Percentiles rank a stretch among this genome's conserved stretches.
phyloP scores from a whole-genome alignment of 352 stramenopile species.

The Phytophthora boehmeriae region DNA sequence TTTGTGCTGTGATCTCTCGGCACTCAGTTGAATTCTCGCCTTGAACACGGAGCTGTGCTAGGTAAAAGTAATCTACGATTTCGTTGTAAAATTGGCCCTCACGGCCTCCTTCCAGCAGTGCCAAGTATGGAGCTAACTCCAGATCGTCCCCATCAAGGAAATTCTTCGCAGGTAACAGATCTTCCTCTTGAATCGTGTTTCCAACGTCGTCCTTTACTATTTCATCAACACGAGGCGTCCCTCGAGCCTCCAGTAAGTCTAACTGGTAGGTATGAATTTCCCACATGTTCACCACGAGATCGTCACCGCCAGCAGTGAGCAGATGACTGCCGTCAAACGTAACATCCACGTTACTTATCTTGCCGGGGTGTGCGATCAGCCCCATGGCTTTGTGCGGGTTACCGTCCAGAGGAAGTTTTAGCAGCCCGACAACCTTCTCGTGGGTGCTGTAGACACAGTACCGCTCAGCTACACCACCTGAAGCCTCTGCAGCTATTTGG shows the following conservation, averaged over 20 bases:
- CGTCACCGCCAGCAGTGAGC: slow-evolving; percentile 86
- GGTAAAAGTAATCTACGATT: slow-evolving; percentile 96
- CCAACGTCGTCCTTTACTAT: neutral
- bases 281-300: slow-evolving; percentile 94
- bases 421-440: slow-evolving; percentile 83
- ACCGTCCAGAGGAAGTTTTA: slow-evolving; percentile 92
- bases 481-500: slow-evolving; percentile 16
- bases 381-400: slow-evolving; percentile 93
- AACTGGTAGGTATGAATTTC: slow-evolving; percentile 80
- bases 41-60: slow-evolving; percentile 90
- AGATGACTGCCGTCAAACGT: slow-evolving; percentile 88
- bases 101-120: slow-evolving; percentile 85
- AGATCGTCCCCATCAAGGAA: slow-evolving; percentile 18
- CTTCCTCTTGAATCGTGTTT: neutral
- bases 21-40: slow-evolving; percentile 86
- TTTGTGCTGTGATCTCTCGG: slow-evolving; percentile 68
- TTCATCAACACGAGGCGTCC: slow-evolving; percentile 16
- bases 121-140: slow-evolving; percentile 76
- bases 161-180: neutral
- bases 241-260: slow-evolving; percentile 65
- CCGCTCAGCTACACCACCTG: slow-evolving; percentile 43
- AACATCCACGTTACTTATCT: slow-evolving; percentile 87
- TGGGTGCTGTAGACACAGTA: slow-evolving; percentile 85
- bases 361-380: slow-evolving; percentile 90
- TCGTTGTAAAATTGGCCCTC: slow-evolving; percentile 90